phyloP scores from a whole-genome alignment of 805 yeast genomes.

The Cephaloascus albidus region DNA sequence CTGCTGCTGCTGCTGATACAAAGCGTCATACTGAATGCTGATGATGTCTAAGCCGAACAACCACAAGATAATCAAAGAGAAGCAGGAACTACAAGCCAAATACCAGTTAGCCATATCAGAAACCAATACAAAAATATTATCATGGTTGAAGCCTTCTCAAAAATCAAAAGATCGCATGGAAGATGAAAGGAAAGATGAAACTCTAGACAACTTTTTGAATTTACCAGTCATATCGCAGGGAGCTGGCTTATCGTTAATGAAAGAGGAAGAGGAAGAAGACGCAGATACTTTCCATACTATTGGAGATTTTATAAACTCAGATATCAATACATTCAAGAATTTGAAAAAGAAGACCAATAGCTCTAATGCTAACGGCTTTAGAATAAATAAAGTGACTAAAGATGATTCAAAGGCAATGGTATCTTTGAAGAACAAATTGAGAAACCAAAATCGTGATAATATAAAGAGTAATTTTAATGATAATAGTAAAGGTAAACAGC shows the following conservation, averaged over 20 bases:
- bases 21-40: no score
- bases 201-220: conserved; percentile 2
- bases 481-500: background rate
- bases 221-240: conserved; percentile 17
- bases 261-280: conserved; percentile 2
- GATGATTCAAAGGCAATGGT: conserved; percentile 6
- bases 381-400: conserved; percentile 4
- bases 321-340: background rate
- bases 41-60: conserved; percentile 10
- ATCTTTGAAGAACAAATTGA: conserved; percentile 15
- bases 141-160: conserved; percentile 23
- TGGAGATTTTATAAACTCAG: conserved; percentile 11
- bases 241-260: conserved; percentile 14
- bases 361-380: background rate
- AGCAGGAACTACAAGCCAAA: conserved; percentile 35
- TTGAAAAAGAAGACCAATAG: background rate
- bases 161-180: background rate
- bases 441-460: conserved; percentile 10
- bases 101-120: conserved; percentile 33
- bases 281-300: conserved; percentile 3
- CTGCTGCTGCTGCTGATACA: no score
- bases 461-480: no score
- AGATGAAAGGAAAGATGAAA: background rate
- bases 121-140: conserved; percentile 21
- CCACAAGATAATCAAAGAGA: conserved; percentile 33